phyloP scores from a whole-genome alignment of 441 rosid genomes.

The Oxalis stricta region DNA sequence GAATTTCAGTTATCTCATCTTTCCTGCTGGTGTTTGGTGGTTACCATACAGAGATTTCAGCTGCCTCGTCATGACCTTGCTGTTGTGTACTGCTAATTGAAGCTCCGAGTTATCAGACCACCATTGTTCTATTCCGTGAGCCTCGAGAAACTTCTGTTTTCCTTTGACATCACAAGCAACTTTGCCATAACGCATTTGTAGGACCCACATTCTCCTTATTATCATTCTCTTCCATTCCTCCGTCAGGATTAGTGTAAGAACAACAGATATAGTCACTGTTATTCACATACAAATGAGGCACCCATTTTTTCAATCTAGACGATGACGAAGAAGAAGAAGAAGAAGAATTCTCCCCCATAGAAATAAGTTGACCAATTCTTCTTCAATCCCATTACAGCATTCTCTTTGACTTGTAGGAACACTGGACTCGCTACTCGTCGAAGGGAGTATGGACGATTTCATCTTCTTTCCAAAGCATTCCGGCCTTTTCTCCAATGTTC shows the following conservation, averaged over 20 bases:
- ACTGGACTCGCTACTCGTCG: constrained; percentile 18
- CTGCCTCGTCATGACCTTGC: constrained; percentile 78
- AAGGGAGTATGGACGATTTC: constrained; percentile 68
- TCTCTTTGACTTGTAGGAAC: constrained; percentile 17
- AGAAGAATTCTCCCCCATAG: constrained; percentile 26
- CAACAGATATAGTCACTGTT: constrained; percentile 88
- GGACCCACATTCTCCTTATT: constrained; percentile 37
- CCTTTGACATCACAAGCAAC: constrained; percentile 74
- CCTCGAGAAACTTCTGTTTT: constrained; percentile 79
- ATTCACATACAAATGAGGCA: constrained; percentile 79
- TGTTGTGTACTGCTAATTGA: constrained; percentile 43
- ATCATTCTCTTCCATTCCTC: constrained; percentile 15
- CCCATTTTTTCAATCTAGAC: constrained; percentile 60
- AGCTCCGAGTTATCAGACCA: constrained; percentile 79
- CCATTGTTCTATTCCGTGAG: constrained; percentile 94
- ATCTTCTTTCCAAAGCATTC: constrained; percentile 56
- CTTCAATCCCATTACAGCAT: constrained; percentile 27
- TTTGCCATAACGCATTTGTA: constrained; percentile 41
- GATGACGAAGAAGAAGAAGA: too few species aligned
- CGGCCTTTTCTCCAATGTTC: constrained; percentile 68
- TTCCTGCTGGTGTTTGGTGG: constrained; percentile 16
- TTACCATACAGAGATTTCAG: constrained; percentile 57
- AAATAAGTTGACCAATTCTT: constrained; percentile 54
- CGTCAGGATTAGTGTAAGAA: constrained; percentile 48
- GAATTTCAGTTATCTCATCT: constrained; percentile 10